Percentiles rank a stretch among this genome's conserved stretches.
phyloP scores from a whole-genome alignment of 2,329 filamentous ascomycete species.

The Paracorniculantispora psalliotae region DNA sequence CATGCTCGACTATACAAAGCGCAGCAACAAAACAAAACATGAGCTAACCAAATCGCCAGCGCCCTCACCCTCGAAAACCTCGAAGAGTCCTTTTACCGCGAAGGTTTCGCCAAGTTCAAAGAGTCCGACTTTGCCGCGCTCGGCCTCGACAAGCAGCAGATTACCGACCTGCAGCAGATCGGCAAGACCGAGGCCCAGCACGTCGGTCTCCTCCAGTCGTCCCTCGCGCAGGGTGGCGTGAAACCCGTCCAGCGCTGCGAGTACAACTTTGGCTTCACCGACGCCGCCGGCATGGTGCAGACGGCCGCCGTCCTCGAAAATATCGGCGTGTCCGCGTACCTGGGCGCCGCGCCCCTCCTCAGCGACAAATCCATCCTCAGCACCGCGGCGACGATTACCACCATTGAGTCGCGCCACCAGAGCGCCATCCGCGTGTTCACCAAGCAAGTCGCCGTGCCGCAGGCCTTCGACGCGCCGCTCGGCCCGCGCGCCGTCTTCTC shows the following conservation, averaged over 20 bases:
- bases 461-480: slow-evolving; percentile 57
- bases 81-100: slow-evolving; percentile 58
- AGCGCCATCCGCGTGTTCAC: slow-evolving; percentile 51
- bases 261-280: slow-evolving; percentile 57
- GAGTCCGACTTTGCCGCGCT: slow-evolving; percentile 46
- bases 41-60: slow-evolving; percentile 23
- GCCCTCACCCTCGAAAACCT: slow-evolving; percentile 49
- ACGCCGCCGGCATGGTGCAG: slow-evolving; percentile 48
- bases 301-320: slow-evolving; percentile 59
- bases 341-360: slow-evolving; percentile 58
- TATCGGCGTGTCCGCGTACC: slow-evolving; percentile 58
- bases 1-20: no score
- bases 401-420: slow-evolving; percentile 59
- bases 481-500: slow-evolving; percentile 56
- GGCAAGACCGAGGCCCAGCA: slow-evolving; percentile 51
- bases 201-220: slow-evolving; percentile 45
- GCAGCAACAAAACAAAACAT: no score
- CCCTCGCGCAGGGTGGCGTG: slow-evolving; percentile 29
- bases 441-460: slow-evolving; percentile 48
- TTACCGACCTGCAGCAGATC: slow-evolving; percentile 46
- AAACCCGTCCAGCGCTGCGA: slow-evolving; percentile 48
- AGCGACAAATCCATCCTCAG: slow-evolving; percentile 52
- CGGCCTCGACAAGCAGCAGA: slow-evolving; percentile 40
- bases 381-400: slow-evolving; percentile 59
- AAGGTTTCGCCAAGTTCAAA: slow-evolving; percentile 55